These are phyloP conservation scores for Eucalyptus sp. DNA, from an alignment of 345 rosid genomes.

Conservation along the genomic window DNA sequence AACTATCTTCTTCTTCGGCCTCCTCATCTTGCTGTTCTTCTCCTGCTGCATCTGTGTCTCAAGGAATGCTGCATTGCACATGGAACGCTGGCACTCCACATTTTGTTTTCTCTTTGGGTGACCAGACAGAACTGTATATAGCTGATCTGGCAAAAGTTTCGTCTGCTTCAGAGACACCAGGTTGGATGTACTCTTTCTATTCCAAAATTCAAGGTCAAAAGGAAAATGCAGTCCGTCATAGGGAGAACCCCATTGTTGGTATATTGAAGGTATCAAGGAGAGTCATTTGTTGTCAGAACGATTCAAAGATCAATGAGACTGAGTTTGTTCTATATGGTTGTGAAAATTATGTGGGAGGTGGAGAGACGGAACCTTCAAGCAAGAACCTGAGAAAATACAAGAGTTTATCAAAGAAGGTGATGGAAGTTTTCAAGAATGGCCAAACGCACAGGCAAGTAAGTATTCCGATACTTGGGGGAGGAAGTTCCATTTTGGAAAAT, in stretches of 20 bases:
- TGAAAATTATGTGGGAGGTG: constrained; percentile 21
- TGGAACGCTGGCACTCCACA: constrained; percentile 63
- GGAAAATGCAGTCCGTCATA: constrained; percentile 15
- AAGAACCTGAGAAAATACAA: constrained; percentile 30
- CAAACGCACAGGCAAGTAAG: constrained; percentile 47
- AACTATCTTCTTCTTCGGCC: background rate
- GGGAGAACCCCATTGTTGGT: constrained; percentile 48
- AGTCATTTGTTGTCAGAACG: constrained; percentile 26
- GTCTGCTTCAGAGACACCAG: constrained; percentile 13
- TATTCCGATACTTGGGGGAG: background rate
- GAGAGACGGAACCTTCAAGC: constrained; percentile 15
- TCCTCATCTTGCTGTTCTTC: constrained; percentile 22
- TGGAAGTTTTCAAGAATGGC: constrained; percentile 37
- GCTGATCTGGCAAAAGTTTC: constrained; percentile 42
- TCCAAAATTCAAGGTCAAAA: constrained; percentile 24
- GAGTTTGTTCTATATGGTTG: constrained; percentile 50
- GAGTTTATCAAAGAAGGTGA: constrained; percentile 65
- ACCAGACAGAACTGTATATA: constrained; percentile 55
- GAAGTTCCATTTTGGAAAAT: constrained; percentile 2
- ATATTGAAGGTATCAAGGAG: constrained; percentile 58
- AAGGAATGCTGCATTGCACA: constrained; percentile 72
- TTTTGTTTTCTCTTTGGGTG: constrained; percentile 77
- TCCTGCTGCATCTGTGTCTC: constrained; percentile 30
- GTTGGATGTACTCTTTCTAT: constrained; percentile 48
- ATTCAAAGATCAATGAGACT: constrained; percentile 54